A percentile compares a stretch with the other conserved stretches of the same genome.
These are phyloP conservation scores for Ceratobasidium sp. DNA, from an alignment of 1,284 basidiomycete genomes.

Conservation along the genomic window DNA sequence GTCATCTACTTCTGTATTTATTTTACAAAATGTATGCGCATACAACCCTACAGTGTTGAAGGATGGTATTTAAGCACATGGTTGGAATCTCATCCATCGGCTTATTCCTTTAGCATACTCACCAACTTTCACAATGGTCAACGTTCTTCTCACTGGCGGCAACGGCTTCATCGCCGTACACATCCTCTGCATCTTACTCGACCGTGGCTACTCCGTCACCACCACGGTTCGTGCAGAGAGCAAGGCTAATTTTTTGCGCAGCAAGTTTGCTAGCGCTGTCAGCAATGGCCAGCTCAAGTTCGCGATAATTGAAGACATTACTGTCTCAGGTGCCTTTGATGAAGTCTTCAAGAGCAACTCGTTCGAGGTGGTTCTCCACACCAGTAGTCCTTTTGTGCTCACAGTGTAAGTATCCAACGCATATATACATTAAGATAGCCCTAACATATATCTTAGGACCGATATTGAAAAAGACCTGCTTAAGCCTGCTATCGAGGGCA, in stretches of 20 bases:
- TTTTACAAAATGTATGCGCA: too few relatives aligned
- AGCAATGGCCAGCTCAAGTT: constrained; percentile 30
- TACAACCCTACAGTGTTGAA: too few relatives aligned
- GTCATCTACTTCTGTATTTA: too few relatives aligned
- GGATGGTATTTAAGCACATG: too few relatives aligned
- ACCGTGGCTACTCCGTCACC: constrained; percentile 6
- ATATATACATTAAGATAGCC: not conserved
- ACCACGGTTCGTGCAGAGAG: constrained; percentile 42
- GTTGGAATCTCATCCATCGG: too few relatives aligned
- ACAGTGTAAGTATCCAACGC: constrained; percentile 10
- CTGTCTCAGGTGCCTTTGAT: constrained; percentile 45
- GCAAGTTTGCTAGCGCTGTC: constrained; percentile 39
- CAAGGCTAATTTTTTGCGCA: constrained; percentile 40
- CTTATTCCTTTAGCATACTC: too few relatives aligned
- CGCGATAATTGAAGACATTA: constrained; percentile 46
- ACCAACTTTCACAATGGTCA: too few relatives aligned
- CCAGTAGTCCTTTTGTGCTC: constrained; percentile 39
- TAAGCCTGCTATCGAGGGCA: constrained; percentile 60
- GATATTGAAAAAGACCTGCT: constrained; percentile 51
- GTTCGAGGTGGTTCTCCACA: constrained; percentile 45
- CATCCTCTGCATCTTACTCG: constrained; percentile 15
- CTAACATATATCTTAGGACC: constrained; percentile 40
- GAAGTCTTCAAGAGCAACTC: constrained; percentile 42
- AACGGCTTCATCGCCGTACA: constrained; percentile 39
- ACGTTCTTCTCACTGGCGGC: constrained; percentile 26